Base-by-base conservation (phyloP, 2,329 filamentous ascomycete species). In the Aspergillus amoenus region DNA sequence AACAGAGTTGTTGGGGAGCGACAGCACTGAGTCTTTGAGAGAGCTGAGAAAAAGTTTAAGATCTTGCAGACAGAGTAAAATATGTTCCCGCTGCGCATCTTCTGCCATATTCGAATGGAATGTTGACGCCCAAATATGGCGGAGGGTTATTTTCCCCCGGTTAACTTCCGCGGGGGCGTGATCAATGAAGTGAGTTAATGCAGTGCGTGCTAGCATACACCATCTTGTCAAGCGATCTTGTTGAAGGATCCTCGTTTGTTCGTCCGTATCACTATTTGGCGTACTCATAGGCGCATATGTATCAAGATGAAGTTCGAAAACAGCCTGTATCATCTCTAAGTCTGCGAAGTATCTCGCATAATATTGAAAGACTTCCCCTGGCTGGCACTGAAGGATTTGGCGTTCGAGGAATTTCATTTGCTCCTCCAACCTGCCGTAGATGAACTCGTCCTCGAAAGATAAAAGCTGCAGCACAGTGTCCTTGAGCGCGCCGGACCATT, bases 1-100 rank as follows among this genome's bases (percentile, higher is more conserved):
- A 18, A 93, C 84, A 1, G 86, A 84, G 68, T 96, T 97, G 72
- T 99, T 97, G 4, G 88, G 79, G 13, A 97, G 79, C 12, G 90
- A 83, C 0, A 79, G 70, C 6, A 79, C 75, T 27, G 77, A 76
- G n/a, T 76, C 77, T 13, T 75, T 77, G 11, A 81, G 69, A 3
- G 76, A 74, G 24, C 76, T 65, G 13, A 90, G 74, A 11, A 84
- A 74, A 3, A 66, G 68, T 65, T 85, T 85, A 12, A 90, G 73
- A 62, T 90, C 86, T 57, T 83, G 79, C 71, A 88, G 83, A 64
- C 84, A 87, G 47, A 81, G 76, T 24, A 89, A 70, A 34, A 87
- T 78, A 66, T 88, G 82, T 52, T 86, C 82, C 51, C 85, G 83
- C 15, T 79, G 71, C 4, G 82, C 74, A 43, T 83, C 79, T 32